Percentiles rank a stretch among this genome's conserved stretches.
Evolutionary conservation across 2,329 filamentous ascomycete species (phyloP).

Genomic region (Pyrenochaeta sp.): DNA sequence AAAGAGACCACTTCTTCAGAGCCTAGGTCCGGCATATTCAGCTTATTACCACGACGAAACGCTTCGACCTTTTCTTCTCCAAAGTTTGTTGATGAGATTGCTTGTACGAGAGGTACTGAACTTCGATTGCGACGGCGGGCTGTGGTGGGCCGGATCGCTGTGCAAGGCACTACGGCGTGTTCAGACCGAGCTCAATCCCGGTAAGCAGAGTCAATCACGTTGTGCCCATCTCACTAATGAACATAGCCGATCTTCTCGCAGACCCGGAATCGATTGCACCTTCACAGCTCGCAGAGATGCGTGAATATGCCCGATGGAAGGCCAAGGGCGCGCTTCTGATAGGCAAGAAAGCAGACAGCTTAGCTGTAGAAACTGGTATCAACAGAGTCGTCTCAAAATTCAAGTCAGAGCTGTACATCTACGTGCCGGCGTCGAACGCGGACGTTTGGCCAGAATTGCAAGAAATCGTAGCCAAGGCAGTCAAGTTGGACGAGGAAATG

Average conservation of each 20-base stretch:
- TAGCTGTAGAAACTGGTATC: neutral
- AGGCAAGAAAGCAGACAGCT: neutral
- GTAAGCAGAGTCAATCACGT: neutral
- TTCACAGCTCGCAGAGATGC: neutral
- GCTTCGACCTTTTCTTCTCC: neutral
- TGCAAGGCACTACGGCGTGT: neutral
- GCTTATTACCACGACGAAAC: neutral
- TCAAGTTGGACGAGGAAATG: neutral
- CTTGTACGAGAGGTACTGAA: neutral
- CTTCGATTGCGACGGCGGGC: neutral
- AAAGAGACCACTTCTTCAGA: neutral
- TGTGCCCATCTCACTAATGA: neutral
- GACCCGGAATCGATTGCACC: neutral
- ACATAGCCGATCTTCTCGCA: neutral
- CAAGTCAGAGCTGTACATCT: neutral
- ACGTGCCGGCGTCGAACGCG: neutral
- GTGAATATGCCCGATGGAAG: neutral
- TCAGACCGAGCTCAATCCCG: neutral
- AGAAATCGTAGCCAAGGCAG: neutral
- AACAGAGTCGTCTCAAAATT: neutral
- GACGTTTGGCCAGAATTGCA: neutral
- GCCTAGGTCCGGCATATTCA: neutral
- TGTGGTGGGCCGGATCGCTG: neutral
- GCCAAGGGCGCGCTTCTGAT: neutral
- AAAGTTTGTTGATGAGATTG: constrained; percentile 1